These are phyloP conservation scores for Sphagnurus paluster DNA, from an alignment of 1,284 basidiomycete genomes.

Conservation along the genomic window DNA sequence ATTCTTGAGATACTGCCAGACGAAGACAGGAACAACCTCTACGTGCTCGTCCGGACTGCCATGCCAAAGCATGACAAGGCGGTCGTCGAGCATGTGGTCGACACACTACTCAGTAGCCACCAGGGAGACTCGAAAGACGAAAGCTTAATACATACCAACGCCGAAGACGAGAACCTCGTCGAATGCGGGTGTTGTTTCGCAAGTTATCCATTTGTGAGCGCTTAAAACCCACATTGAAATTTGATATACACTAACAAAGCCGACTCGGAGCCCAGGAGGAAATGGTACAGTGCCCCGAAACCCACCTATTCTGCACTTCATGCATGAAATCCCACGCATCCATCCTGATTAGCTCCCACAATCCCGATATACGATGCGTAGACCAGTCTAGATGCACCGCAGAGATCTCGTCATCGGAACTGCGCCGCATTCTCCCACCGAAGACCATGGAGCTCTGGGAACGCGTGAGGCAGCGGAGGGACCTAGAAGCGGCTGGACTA, in stretches of 20 bases:
- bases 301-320: slow-evolving; percentile 69
- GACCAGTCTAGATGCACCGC: slow-evolving; percentile 75
- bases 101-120: slow-evolving; percentile 58
- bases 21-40: slow-evolving; percentile 51
- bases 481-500: slow-evolving; percentile 72
- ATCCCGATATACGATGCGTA: slow-evolving; percentile 74
- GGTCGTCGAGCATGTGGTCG: slow-evolving; percentile 50
- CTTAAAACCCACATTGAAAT: background rate
- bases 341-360: slow-evolving; percentile 49
- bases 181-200: slow-evolving; percentile 86
- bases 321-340: slow-evolving; percentile 57
- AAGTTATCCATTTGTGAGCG: slow-evolving; percentile 65
- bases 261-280: slow-evolving; percentile 59
- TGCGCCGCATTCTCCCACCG: slow-evolving; percentile 58
- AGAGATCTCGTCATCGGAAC: slow-evolving; percentile 66
- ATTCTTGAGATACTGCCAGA: slow-evolving; percentile 70
- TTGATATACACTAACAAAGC: background rate
- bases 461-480: slow-evolving; percentile 71
- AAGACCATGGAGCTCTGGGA: slow-evolving; percentile 73
- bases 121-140: slow-evolving; percentile 49
- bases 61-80: slow-evolving; percentile 29
- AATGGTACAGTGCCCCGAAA: slow-evolving; percentile 84
- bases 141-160: too few species aligned
- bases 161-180: slow-evolving; percentile 31
- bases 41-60: slow-evolving; percentile 43